These are phyloP conservation scores for Dendryphion nanum DNA, from an alignment of 2,329 filamentous ascomycete genomes.

Conservation along the genomic window DNA sequence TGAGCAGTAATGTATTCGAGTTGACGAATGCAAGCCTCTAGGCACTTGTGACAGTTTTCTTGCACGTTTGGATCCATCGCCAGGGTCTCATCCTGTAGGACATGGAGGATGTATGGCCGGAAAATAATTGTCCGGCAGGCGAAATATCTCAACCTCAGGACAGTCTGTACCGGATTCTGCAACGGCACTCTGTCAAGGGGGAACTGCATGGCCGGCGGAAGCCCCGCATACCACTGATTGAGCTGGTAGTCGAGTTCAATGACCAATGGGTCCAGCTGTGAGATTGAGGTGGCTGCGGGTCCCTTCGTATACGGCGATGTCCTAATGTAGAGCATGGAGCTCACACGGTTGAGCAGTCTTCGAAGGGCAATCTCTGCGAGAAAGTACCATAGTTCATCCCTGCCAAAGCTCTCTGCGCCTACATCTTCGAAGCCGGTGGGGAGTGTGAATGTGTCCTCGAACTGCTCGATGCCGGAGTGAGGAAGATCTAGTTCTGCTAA, in stretches of 20 bases:
- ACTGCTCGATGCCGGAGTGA: conserved; percentile 78
- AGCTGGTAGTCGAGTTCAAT: conserved; percentile 80
- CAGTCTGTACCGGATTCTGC: conserved; percentile 74
- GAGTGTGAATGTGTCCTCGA: conserved; percentile 76
- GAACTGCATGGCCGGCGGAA: conserved; percentile 74
- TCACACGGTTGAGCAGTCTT: conserved; percentile 73
- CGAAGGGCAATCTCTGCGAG: conserved; percentile 78
- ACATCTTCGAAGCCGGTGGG: conserved; percentile 72
- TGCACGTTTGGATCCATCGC: conserved; percentile 70
- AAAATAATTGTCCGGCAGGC: conserved; percentile 86
- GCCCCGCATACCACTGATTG: conserved; percentile 79
- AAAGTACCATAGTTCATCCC: conserved; percentile 84
- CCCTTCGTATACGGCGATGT: conserved; percentile 44
- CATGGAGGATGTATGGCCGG: conserved; percentile 76
- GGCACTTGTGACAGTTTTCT: conserved; percentile 76
- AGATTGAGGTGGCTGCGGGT: conserved; percentile 61
- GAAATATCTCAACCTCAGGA: conserved; percentile 76
- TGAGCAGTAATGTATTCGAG: conserved; percentile 76
- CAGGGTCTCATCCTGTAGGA: conserved; percentile 73
- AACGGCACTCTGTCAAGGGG: conserved; percentile 67
- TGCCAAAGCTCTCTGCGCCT: conserved; percentile 65
- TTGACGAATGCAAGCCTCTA: conserved; percentile 77
- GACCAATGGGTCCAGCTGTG: conserved; percentile 73
- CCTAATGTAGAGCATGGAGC: conserved; percentile 76
- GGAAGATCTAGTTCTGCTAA: conserved; percentile 77